phyloP scores from a whole-genome alignment of 139 green algal species.

The Closterium sp. region DNA sequence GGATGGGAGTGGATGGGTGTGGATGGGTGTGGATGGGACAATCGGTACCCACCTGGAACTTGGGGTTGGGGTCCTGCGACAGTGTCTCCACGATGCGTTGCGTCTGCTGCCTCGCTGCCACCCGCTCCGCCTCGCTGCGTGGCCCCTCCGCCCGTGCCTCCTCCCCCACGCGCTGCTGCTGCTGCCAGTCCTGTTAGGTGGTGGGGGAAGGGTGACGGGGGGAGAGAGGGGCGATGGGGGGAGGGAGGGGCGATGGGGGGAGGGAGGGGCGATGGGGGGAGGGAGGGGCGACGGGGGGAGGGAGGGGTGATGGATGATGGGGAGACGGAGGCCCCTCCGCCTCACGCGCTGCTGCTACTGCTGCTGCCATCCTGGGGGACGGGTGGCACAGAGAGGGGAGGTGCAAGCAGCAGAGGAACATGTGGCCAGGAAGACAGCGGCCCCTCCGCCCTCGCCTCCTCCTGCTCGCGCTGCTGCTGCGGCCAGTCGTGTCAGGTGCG shows the following conservation, averaged over 20 bases:
- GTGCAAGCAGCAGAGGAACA: too few species aligned
- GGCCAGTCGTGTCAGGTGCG: too few species aligned
- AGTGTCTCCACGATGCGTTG: constrained; percentile 37
- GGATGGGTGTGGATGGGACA: too few species aligned
- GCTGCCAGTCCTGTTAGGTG: background rate
- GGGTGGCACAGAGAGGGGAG: too few species aligned
- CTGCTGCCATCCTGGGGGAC: too few species aligned
- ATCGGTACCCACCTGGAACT: constrained; percentile 2
- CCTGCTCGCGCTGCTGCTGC: too few species aligned
- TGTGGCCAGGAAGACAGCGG: too few species aligned
- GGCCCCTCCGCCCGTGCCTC: constrained; percentile 11
- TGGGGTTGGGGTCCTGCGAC: background rate
- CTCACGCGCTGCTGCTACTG: too few species aligned
- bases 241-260: background rate
- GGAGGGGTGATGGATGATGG: background rate
- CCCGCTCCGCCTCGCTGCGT: constrained; percentile 13
- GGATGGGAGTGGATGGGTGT: too few species aligned
- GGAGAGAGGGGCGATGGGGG: too few species aligned
- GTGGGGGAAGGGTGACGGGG: too few species aligned
- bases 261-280: background rate
- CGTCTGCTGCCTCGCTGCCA: constrained; percentile 42
- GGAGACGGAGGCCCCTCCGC: background rate
- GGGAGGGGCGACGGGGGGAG: background rate
- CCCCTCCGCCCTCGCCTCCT: too few species aligned
- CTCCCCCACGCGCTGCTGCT: background rate